Conservation (phyloP, 305 asterid genomes). For the Ruellia speciosa region DNA sequence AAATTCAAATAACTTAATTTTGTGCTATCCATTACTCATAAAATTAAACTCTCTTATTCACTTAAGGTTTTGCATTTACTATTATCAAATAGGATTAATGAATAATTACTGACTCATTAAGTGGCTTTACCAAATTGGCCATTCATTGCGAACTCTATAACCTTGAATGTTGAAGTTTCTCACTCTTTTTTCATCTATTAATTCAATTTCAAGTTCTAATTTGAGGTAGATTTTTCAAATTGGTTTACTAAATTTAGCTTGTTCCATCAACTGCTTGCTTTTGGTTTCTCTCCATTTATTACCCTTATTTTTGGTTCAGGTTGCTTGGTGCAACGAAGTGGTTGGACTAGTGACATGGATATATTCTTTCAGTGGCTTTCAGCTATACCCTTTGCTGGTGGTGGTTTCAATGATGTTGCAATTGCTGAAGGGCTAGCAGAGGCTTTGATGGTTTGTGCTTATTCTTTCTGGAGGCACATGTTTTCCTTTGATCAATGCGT, state of each 20-base stretch:
- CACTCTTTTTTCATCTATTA: neutral
- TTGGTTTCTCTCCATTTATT: constrained; percentile 16
- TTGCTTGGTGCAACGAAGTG: constrained; percentile 79
- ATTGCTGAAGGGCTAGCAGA: constrained; percentile 97
- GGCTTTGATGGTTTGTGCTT: constrained; percentile 66
- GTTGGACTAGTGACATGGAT: constrained; percentile 91
- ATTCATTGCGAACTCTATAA: neutral
- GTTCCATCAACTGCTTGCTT: constrained; percentile 16
- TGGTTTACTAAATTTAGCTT: constrained; percentile 16
- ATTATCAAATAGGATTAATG: too few species aligned
- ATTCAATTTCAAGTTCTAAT: neutral
- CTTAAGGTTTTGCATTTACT: too few species aligned
- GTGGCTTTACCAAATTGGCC: too few species aligned
- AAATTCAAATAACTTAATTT: too few species aligned
- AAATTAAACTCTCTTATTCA: too few species aligned
- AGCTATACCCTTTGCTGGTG: constrained; percentile 69
- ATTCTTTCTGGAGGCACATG: constrained; percentile 4
- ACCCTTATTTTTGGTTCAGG: constrained; percentile 38
- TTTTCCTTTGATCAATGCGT: neutral
- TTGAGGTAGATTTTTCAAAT: neutral
- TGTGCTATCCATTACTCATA: too few species aligned
- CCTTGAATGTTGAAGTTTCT: neutral
- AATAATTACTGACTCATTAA: too few species aligned
- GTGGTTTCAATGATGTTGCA: constrained; percentile 90
- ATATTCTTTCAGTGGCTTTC: constrained; percentile 84